These are phyloP conservation scores for Phaffia tasmanica DNA, from an alignment of 768 basidiomycete genomes.

Conservation along the genomic window DNA sequence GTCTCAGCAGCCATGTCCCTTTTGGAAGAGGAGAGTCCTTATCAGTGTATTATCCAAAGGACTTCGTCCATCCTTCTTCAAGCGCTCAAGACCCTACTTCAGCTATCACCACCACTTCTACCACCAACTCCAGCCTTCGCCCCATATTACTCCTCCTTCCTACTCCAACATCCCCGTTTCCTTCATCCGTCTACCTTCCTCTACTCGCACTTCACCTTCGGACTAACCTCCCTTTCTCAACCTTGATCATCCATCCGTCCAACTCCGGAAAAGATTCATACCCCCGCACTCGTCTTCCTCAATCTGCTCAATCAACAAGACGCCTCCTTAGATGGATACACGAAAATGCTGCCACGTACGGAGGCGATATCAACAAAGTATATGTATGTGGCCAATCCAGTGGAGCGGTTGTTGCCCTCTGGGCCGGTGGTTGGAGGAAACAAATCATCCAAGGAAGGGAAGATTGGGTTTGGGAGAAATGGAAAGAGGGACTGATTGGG, in stretches of 20 bases:
- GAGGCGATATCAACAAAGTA: conserved; percentile 1
- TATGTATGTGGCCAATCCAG: conserved; percentile 7
- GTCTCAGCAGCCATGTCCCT: conserved; percentile 8
- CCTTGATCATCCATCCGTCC: conserved; percentile 11
- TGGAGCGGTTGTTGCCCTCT: conserved; percentile 13
- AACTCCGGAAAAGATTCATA: conserved; percentile 1
- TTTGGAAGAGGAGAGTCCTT: neutral
- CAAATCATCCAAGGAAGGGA: conserved; percentile 9
- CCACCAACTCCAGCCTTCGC: neutral
- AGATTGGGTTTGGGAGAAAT: conserved; percentile 5
- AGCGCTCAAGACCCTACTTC: neutral
- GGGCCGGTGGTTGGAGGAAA: conserved; percentile 13
- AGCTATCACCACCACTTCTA: neutral
- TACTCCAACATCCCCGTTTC: conserved; percentile 1
- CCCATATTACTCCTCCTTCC: conserved; percentile 17
- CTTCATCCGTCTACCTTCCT: conserved; percentile 2
- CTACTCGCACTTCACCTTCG: conserved; percentile 16
- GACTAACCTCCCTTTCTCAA: neutral
- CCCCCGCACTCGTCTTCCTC: conserved; percentile 1
- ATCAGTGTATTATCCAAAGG: conserved; percentile 5
- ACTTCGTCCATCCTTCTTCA: no score
- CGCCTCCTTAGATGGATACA: conserved; percentile 8
- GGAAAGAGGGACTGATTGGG: conserved; percentile 1
- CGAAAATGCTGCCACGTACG: neutral
- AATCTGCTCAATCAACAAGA: conserved; percentile 2